Base-by-base conservation (phyloP, 345 rosid genomes). In the Garcia nutans region DNA sequence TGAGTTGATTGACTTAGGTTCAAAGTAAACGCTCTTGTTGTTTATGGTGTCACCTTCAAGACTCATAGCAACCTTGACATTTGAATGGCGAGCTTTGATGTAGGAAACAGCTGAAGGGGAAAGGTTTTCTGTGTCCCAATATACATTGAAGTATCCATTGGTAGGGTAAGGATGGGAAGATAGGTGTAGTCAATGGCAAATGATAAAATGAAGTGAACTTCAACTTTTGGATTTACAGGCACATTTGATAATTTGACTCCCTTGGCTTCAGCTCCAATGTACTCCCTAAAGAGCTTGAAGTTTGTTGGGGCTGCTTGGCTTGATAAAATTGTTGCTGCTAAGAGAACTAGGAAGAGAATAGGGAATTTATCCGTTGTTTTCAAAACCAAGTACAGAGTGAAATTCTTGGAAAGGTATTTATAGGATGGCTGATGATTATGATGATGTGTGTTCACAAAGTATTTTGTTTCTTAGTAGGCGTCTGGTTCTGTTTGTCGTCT, bases 191-290 rank as follows among this genome's bases (percentile, higher is more conserved):
- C 93, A 68, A 84, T 84, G 33, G 86, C 90, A 23, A 87, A 85
- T 50, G 88, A 84, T 37, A 87, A 84, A 61, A 85, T 84, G 80
- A 85, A 87, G 80, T 84, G 90, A 72, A 84, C 70, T 44, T 87
- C 82, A 41, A 87, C 70, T 3, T 82, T 52, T 20, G 86, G 56
- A 65, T 81, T 72, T 50, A 87, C 73, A 2, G 91, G 91, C 64
- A 87, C 80, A 13, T 87, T 84, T 20, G 83, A 79, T 77, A 86
- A 85, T 63, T 62, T 82, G 28, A 87, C 79, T 23, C 68, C 77
- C 2, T 82, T 85, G 19, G 19, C 80, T 47, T 87, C 91, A 24
- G 89, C 93, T 87, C 93, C 89, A 12, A 89, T 82, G 68, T 89
- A 86, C 72, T 87, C 86, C 73, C 91, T 81, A 65, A 89, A 87